Base-by-base conservation (phyloP, 257 asterid species). In the Avicennia marina region DNA sequence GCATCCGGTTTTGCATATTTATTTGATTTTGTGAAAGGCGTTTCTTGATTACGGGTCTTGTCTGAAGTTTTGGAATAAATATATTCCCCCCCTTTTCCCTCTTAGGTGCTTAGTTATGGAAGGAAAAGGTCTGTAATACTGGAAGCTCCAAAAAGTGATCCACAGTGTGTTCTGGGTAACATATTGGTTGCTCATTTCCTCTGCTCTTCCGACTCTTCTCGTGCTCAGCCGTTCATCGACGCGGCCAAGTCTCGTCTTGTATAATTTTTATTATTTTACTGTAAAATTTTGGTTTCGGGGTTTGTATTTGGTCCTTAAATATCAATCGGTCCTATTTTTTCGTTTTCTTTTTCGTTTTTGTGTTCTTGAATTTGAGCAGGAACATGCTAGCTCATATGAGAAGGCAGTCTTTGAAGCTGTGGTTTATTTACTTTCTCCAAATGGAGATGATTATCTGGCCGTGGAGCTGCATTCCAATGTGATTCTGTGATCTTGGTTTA, bases 91-190 rank as follows among this genome's bases (percentile, higher is more conserved):
- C 1, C 48, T 32, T 18, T 15, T 11, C 10, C 0, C 16, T 53
- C 46, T 16, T 20, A 90, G 98, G 95, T 88, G 63, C 90, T 91
- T 39, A 64, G 82, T 64, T 91, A 85, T 76, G 96, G 95, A 74
- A 85, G 97, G 73, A 66, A 67, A 26, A 76, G 95, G 78, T 62
- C 72, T 15, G 90, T 88, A n/a, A 91, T 91, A 65, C 44, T 91
- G 69, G 90, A 78, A 58, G 98, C 98, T 73, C 87, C 97, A 32
- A 72, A 66, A 58, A 74, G 78, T 62, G 97, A 91, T 75, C 95
- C 97, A 16, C 56, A 49, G 21, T 91, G 98, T 58, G 98, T 91
- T 68, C 80, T 88, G 58, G 97, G 79, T 44, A 91, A 88, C 64
- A 78, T 88, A 70, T 78, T 91, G 77, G 94, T 90, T 8, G 95